phyloP scores from a whole-genome alignment of 192 early-diverging fungal species.

The Haplosporangium gracile region DNA sequence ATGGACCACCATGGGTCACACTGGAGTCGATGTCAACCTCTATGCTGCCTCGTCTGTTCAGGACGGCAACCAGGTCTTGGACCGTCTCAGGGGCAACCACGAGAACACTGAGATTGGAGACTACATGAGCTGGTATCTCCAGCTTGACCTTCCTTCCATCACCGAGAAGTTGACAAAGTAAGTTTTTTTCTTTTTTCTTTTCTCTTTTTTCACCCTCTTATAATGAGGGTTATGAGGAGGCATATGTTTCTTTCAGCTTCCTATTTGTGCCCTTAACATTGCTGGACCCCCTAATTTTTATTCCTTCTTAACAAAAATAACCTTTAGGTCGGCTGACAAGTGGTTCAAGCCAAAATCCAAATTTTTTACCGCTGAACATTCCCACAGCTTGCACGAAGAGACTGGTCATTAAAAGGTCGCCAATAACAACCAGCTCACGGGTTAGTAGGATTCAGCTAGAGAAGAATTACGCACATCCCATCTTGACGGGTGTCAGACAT shows the following conservation, averaged over 20 bases:
- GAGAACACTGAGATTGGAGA: constrained; percentile 79
- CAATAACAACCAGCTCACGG: too few relatives aligned
- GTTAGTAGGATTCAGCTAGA: too few relatives aligned
- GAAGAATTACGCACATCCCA: too few relatives aligned
- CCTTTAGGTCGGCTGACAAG: constrained; percentile 20
- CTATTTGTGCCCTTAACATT: not conserved
- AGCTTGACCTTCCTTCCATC: constrained; percentile 61
- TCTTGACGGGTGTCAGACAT: too few relatives aligned
- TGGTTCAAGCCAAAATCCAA: constrained; percentile 43
- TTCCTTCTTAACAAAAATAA: not conserved
- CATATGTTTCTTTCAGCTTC: not conserved
- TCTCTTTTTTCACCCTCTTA: not conserved
- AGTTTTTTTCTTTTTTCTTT: constrained; percentile 7
- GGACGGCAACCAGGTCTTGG: constrained; percentile 25
- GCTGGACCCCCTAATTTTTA: not conserved
- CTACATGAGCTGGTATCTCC: constrained; percentile 67
- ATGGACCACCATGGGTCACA: constrained; percentile 94
- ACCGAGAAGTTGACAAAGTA: constrained; percentile 60
- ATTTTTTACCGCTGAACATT: not conserved
- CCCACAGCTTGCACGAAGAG: constrained; percentile 31
- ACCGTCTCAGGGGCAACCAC: constrained; percentile 66
- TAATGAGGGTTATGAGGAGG: not conserved
- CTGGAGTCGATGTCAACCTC: constrained; percentile 93
- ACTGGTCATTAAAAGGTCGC: constrained; percentile 32
- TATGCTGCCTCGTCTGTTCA: constrained; percentile 69